Evolutionary conservation across 768 basidiomycete genomes (phyloP).

Genomic region (Leucocoprinus leucothites): DNA sequence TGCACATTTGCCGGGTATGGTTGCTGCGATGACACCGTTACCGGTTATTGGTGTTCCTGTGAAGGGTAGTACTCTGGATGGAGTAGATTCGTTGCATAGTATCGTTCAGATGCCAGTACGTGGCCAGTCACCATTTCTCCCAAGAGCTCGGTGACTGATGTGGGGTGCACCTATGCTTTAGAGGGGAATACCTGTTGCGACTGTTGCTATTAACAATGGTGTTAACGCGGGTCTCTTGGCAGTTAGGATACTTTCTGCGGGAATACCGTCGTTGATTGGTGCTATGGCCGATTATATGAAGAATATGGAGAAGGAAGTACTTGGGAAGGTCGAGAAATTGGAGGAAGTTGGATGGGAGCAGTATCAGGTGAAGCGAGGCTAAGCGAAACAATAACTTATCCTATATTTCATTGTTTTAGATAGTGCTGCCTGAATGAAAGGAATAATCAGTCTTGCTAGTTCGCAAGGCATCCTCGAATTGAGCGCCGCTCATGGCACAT

Average conservation of each 20-base stretch:
- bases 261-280: slow-evolving; percentile 59
- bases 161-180: slow-evolving; percentile 24
- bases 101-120: slow-evolving; percentile 99
- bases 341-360: slow-evolving; percentile 83
- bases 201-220: slow-evolving; percentile 94
- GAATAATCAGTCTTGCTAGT: too few species aligned
- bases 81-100: slow-evolving; percentile 94
- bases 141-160: background rate
- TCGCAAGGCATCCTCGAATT: background rate
- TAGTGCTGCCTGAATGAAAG: too few species aligned
- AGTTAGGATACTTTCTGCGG: slow-evolving; percentile 80
- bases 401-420: background rate
- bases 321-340: slow-evolving; percentile 73
- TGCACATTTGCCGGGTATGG: slow-evolving; percentile 98
- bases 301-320: slow-evolving; percentile 68
- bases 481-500: background rate
- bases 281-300: slow-evolving; percentile 77
- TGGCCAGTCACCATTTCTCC: slow-evolving; percentile 16
- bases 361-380: slow-evolving; percentile 49
- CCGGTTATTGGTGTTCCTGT: slow-evolving; percentile 98
- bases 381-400: background rate
- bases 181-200: slow-evolving; percentile 97
- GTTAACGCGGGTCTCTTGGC: slow-evolving; percentile 93
- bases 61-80: slow-evolving; percentile 89
- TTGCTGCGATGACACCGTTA: slow-evolving; percentile 87